Conservation (phyloP, 1,139 yeast genomes). For the Debaryomycetaceae sp. region DNA sequence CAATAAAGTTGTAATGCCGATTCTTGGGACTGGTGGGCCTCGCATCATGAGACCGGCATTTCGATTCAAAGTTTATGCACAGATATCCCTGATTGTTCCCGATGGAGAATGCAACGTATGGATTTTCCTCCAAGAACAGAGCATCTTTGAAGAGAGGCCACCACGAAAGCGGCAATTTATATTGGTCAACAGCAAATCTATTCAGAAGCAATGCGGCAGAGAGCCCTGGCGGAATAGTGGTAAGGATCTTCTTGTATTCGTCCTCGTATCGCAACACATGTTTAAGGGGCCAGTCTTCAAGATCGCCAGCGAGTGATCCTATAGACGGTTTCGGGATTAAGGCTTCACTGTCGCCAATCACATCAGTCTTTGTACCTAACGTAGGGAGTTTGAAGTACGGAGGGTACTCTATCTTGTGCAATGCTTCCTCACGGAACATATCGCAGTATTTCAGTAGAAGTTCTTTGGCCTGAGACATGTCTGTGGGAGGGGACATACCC, state of each 20-base stretch:
- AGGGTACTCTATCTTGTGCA: no score
- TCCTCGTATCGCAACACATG: conserved; percentile 16
- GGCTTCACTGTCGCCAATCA: background rate
- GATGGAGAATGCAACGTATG: conserved; percentile 14
- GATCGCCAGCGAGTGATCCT: conserved; percentile 11
- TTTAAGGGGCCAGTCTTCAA: conserved; percentile 14
- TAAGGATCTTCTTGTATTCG: conserved; percentile 12
- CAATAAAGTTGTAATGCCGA: conserved; percentile 22
- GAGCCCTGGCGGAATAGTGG: conserved; percentile 14
- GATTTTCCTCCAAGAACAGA: no score
- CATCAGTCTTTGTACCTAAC: no score
- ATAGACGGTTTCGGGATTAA: conserved; percentile 4
- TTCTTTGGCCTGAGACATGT: conserved; percentile 13
- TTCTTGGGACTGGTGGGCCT: conserved; percentile 2
- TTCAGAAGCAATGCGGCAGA: background rate
- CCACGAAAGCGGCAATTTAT: conserved; percentile 31
- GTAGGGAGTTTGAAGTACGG: no score
- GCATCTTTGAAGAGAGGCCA: conserved; percentile 25
- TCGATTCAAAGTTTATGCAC: conserved; percentile 13
- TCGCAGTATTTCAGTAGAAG: conserved; percentile 22
- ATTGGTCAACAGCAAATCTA: conserved; percentile 2
- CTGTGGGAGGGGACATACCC: conserved; percentile 19
- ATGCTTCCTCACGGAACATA: conserved; percentile 16
- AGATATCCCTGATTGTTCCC: conserved; percentile 20
- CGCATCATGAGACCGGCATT: background rate